Base-by-base conservation (phyloP, 371 early-diverging fungal species). In the Umbelopsis sp. region DNA sequence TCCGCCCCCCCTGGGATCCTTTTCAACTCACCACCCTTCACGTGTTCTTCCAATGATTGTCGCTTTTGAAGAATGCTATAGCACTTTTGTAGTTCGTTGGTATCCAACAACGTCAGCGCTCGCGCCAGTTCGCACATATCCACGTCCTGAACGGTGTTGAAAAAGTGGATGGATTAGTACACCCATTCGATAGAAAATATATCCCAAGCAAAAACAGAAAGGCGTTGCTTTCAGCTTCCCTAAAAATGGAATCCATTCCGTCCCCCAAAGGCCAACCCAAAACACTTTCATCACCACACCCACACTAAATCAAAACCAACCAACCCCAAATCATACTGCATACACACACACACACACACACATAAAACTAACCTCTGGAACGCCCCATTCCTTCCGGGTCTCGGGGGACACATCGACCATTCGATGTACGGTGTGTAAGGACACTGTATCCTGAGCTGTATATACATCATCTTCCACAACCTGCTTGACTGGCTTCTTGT, bases 51-150 rank as follows among this genome's bases (percentile, higher is more conserved):
- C 57, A 57, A 35, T 11, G 35, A 35, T 7, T 57, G 57, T 57
- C 57, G 32, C 5, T 70, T 66, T 25, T 66, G 68, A n/a, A 83
- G 65, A 14, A 83, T 65, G 2, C 66, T 41, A 46, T 73, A 70
- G 38, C 80, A 69, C 46, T 77, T 76, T 10, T 74, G 71, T 25
- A 71, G 66, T 41, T 78, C 76, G 1, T 75, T 78, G 10, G 50
- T 35, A 51, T 74, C 66, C 65, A 72, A 64, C 10, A 48, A 35
- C n/a, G 70, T 75, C 4, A 83, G 67, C 32, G 71, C 63, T 50
- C 73, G 72, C 10, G 79, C 83, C n/a, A 83, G 63, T 48, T 80
- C 78, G 24, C 74, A 35, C 72, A 83, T 83, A 51, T 83, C 79
- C 37, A 83, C 63, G 20, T 74, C 72, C 79, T 74, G 4, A 9